These are phyloP conservation scores for Orbilia oligospora DNA, from an alignment of 2,329 filamentous ascomycete genomes.

Conservation along the genomic window DNA sequence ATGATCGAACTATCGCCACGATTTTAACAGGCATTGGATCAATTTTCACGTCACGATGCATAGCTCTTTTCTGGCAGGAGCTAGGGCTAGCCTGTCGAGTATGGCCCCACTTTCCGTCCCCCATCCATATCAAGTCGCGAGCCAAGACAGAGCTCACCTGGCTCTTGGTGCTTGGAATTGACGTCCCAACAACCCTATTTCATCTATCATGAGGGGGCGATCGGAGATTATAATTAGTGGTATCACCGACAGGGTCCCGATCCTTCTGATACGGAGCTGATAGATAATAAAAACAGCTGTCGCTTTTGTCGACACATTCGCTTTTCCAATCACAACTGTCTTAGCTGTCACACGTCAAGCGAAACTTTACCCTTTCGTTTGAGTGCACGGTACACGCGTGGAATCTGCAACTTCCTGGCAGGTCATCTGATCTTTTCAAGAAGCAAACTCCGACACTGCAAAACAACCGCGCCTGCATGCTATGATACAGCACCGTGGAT, in stretches of 20 bases:
- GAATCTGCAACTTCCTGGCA: constrained; percentile 18
- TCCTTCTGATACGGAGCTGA: background rate
- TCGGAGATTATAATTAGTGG: constrained; percentile 52
- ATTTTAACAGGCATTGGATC: constrained; percentile 35
- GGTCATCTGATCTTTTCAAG: constrained; percentile 49
- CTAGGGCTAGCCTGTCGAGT: constrained; percentile 34
- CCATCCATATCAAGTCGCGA: constrained; percentile 37
- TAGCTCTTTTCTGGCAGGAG: constrained; percentile 38
- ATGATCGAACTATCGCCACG: constrained; percentile 34
- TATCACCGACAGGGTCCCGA: constrained; percentile 46
- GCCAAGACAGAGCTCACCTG: constrained; percentile 56
- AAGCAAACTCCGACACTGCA: constrained; percentile 2
- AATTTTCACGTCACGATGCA: constrained; percentile 59
- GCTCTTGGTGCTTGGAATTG: constrained; percentile 40
- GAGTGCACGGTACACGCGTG: constrained; percentile 11
- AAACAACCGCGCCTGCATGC: constrained; percentile 29
- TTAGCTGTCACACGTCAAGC: background rate
- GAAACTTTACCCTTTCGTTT: background rate
- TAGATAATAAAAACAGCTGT: constrained; percentile 2
- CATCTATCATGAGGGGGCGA: constrained; percentile 38
- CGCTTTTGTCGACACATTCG: background rate
- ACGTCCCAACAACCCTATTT: constrained; percentile 41
- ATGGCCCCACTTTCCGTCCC: constrained; percentile 60
- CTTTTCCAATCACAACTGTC: background rate
- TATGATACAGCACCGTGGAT: constrained; percentile 12